Percentiles rank a stretch among this genome's conserved stretches.
Evolutionary conservation across 257 asterid species (phyloP).

Genomic region (Paraleonurus japonicus): DNA sequence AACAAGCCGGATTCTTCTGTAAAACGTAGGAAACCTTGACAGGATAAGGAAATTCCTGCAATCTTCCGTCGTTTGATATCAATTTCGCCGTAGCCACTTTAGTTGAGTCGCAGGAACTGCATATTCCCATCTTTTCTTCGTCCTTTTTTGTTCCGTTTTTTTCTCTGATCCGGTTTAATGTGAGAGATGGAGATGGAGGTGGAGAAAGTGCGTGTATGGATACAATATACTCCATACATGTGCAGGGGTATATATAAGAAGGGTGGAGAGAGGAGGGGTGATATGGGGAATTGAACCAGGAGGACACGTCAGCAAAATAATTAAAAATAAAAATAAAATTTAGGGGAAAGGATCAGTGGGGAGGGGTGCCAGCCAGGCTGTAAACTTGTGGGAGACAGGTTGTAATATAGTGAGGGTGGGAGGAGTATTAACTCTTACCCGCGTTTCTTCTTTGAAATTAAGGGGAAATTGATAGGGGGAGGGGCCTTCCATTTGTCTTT

Average conservation of each 20-base stretch:
- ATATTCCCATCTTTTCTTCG: slow-evolving; percentile 59
- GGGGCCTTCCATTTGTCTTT: slow-evolving; percentile 1
- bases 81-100: slow-evolving; percentile 76
- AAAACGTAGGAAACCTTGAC: slow-evolving; percentile 67
- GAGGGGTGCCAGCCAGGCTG: slow-evolving; percentile 75
- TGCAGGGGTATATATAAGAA: not conserved
- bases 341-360: slow-evolving; percentile 26
- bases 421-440: slow-evolving; percentile 32
- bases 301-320: slow-evolving; percentile 49
- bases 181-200: not conserved
- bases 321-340: not conserved
- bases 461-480: slow-evolving; percentile 17
- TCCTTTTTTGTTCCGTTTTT: no score
- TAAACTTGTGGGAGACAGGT: slow-evolving; percentile 61
- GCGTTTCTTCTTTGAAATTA: slow-evolving; percentile 38
- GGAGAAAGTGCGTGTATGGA: not conserved
- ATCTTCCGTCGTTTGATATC: slow-evolving; percentile 67
- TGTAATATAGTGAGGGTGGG: slow-evolving; percentile 17
- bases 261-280: slow-evolving; percentile 24
- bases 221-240: not conserved
- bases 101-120: slow-evolving; percentile 78
- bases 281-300: slow-evolving; percentile 44
- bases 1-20: slow-evolving; percentile 63
- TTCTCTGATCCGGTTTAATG: not conserved
- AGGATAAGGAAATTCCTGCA: slow-evolving; percentile 77